Base-by-base conservation (phyloP, 768 basidiomycete genomes). In the Imleria badia region DNA sequence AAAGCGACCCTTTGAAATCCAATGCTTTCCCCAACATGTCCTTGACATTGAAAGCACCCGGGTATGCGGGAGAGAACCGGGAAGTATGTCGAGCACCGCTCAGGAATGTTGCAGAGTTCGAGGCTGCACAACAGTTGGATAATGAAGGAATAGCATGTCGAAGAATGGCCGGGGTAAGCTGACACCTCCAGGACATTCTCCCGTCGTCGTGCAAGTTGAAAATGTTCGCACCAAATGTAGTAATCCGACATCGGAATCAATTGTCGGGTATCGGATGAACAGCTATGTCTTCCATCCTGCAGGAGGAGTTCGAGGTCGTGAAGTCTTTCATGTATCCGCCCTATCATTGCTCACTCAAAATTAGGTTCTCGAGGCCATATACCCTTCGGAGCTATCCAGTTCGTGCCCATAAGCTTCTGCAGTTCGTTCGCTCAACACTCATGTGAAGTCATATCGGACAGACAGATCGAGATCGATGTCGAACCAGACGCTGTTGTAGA, bases 361-460 rank as follows among this genome's bases (percentile, higher is more conserved):
- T 19, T 64, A 96, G 89, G 94, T 97, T 26, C 81, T 98, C 61
- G 94, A 96, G 75, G 87, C 93, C 3, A 98, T 98, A 70, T 98
- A 96, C 71, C 93, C 96, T 6, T 87, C 91, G 60, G 96, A 98
- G 72, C 77, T 97, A 54, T 81, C 87, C 66, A 89, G 95, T 97
- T 76, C 68, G 94, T 89, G 60, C 64, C 61, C 64, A 66, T 65
- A 67, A 64, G 58, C 67, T 61, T 64, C 60, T 61, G 60, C 59
- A 47, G 60, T 65, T 66, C 57, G 51, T 66, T 65, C 60, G 71
- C 81, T 86, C 73, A 84, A 60, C 59, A 75, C 69, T 73, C 72
- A 72, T 72, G 63, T 55, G 63, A 89, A 98, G 96, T 89, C 79
- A 67, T 89, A 67, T 92, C 91, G 61, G 88, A 94, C 67, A 83